Evolutionary conservation across 176 grass and related monocot genomes (phyloP).

Genomic region (Themeda triandra): DNA sequence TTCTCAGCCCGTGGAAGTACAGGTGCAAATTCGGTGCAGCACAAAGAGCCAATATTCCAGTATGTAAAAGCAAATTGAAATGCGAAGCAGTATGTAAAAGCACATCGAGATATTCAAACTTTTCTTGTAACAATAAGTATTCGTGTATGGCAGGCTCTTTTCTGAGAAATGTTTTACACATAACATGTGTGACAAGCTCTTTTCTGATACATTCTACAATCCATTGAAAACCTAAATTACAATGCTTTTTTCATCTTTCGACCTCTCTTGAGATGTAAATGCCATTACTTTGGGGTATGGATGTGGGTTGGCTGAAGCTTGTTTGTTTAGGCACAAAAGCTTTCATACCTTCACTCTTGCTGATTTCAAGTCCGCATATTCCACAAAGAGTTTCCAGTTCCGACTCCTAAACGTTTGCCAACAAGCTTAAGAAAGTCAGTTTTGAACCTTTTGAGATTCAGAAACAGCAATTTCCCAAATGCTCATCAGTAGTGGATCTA

Average conservation of each 20-base stretch:
- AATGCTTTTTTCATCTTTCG: slow-evolving; percentile 34
- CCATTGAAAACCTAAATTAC: background rate
- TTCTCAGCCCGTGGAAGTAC: background rate
- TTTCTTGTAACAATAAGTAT: background rate
- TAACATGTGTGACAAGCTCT: background rate
- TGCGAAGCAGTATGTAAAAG: background rate
- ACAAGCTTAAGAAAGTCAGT: slow-evolving; percentile 3
- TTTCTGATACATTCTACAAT: background rate
- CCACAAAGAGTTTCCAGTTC: slow-evolving; percentile 65
- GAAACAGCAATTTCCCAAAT: background rate
- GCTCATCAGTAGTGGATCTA: background rate
- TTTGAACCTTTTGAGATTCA: background rate
- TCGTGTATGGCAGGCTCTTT: background rate
- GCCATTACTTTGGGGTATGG: slow-evolving; percentile 33
- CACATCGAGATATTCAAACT: background rate
- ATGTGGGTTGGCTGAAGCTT: slow-evolving; percentile 51
- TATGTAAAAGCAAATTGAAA: background rate
- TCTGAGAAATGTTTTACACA: background rate
- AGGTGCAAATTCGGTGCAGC: background rate
- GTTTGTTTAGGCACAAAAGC: slow-evolving; percentile 72
- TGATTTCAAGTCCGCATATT: slow-evolving; percentile 74
- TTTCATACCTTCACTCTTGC: slow-evolving; percentile 38
- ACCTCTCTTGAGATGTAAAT: slow-evolving; percentile 30
- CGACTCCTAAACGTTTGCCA: slow-evolving; percentile 48
- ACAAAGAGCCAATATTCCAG: background rate